A percentile compares a stretch with the other conserved stretches of the same genome.
These are phyloP conservation scores for Hymenotorrendiella dingleyae DNA, from an alignment of 2,329 filamentous ascomycete genomes.

Conservation along the genomic window DNA sequence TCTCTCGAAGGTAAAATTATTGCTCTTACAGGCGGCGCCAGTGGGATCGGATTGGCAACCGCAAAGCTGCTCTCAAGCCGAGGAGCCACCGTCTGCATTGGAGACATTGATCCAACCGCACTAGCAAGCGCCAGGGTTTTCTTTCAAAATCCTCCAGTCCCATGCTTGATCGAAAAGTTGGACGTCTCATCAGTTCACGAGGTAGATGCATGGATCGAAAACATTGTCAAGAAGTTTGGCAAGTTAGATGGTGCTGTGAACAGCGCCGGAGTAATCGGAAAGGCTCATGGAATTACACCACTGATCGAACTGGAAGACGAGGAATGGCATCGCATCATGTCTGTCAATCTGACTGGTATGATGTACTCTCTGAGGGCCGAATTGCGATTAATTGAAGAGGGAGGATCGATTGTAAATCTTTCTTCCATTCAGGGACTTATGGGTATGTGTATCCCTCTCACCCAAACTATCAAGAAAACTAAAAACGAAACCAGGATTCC, in stretches of 20 bases:
- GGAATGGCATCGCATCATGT: conserved; percentile 35
- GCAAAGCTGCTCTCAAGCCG: conserved; percentile 41
- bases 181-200: conserved; percentile 29
- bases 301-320: conserved; percentile 31
- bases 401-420: conserved; percentile 35
- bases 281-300: conserved; percentile 27
- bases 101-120: conserved; percentile 13
- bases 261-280: conserved; percentile 39
- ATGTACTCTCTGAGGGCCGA: conserved; percentile 35
- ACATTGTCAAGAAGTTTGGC: conserved; percentile 32
- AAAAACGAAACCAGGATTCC: conserved; percentile 19
- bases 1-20: conserved; percentile 46
- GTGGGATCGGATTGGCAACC: conserved; percentile 69
- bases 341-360: conserved; percentile 34
- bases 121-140: conserved; percentile 28
- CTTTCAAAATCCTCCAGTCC: conserved; percentile 25
- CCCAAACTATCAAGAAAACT: neutral
- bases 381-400: conserved; percentile 35
- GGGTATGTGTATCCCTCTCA: conserved; percentile 26
- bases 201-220: conserved; percentile 34
- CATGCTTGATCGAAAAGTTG: conserved; percentile 25
- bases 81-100: conserved; percentile 24
- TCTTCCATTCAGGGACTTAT: conserved; percentile 44
- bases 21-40: conserved; percentile 73
- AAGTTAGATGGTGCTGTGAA: conserved; percentile 43